Base-by-base conservation (phyloP, 495 filamentous ascomycete genomes). In the Terfezia claveryi region DNA sequence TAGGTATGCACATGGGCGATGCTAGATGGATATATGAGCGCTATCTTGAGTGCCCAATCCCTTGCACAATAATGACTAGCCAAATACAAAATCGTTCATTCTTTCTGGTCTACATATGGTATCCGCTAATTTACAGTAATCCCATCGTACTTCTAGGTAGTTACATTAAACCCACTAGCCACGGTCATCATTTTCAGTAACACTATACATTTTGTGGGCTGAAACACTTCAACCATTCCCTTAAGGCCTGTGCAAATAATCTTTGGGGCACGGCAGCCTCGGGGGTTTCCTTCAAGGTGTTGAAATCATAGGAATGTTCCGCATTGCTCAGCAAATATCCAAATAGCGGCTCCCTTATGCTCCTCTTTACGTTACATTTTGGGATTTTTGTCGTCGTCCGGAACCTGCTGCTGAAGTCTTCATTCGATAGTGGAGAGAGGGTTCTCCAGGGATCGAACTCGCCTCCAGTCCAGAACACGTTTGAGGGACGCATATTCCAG, bases 391-490 rank as follows among this genome's bases (percentile, higher is more conserved):
- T 66, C 0, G 69, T 70, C 27, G 61, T 49, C 8, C 41, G 49
- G 3, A 66, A 63, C 8, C 68, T 58, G 4, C 73, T 74, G 23
- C 71, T 71, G 46, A 65, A 69, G 27, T 55, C 36, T 56, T 77
- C 73, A 0, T 57, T 66, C 5, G 71, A 72, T 7, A 78, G 65
- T 1, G 71, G 65, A 1, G 72, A 73, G 14, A 79, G 61, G 0
- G 75, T 72, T 11, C 72, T 67, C 77, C 76, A 80, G 8, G 77
- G 77, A 59, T 79, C 77, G 56, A 72, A 79, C 54, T 77, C 69
- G 0, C 76, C 75, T 12, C 69, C 73, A 37, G 64, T 72, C 64
- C 71, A 78, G 62, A 73, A 77, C 6, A 69, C 67, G 52, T 79
- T 77, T 23, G 76, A 75, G n/a, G 76, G 76, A 23, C 75, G 71